phyloP scores from a whole-genome alignment of 805 yeast species.

The Ogataea allantospora region DNA sequence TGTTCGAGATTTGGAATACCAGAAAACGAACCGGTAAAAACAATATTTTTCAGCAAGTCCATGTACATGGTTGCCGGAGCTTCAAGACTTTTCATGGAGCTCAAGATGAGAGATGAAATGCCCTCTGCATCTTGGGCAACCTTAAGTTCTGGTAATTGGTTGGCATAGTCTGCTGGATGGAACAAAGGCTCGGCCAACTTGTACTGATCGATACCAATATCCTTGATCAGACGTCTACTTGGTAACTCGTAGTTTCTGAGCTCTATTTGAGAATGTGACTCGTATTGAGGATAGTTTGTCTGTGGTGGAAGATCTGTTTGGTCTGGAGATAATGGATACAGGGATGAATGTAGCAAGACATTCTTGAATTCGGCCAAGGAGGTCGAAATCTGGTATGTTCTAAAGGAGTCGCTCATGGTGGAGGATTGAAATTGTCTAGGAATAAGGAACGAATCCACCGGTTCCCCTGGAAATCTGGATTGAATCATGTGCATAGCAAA shows the following conservation, averaged over 20 bases:
- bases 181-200: constrained; percentile 67
- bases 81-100: constrained; percentile 45
- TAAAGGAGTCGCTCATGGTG: constrained; percentile 38
- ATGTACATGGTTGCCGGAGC: constrained; percentile 40
- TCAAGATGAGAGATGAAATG: constrained; percentile 43
- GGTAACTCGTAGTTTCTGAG: constrained; percentile 58
- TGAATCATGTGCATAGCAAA: constrained; percentile 54
- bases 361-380: constrained; percentile 50
- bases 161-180: constrained; percentile 52
- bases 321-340: constrained; percentile 29
- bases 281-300: constrained; percentile 35
- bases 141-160: constrained; percentile 39
- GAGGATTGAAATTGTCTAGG: constrained; percentile 32
- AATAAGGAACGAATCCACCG: constrained; percentile 29
- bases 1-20: constrained; percentile 55
- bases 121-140: constrained; percentile 53
- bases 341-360: constrained; percentile 26
- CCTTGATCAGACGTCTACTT: constrained; percentile 43
- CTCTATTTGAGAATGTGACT: constrained; percentile 36
- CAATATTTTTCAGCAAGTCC: constrained; percentile 44
- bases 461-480: constrained; percentile 33
- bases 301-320: constrained; percentile 31
- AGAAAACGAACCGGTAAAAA: constrained; percentile 62
- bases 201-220: constrained; percentile 52
- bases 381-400: constrained; percentile 38